Evolutionary conservation across 2,329 filamentous ascomycete species (phyloP).

Genomic region (Alternaria conjuncta): DNA sequence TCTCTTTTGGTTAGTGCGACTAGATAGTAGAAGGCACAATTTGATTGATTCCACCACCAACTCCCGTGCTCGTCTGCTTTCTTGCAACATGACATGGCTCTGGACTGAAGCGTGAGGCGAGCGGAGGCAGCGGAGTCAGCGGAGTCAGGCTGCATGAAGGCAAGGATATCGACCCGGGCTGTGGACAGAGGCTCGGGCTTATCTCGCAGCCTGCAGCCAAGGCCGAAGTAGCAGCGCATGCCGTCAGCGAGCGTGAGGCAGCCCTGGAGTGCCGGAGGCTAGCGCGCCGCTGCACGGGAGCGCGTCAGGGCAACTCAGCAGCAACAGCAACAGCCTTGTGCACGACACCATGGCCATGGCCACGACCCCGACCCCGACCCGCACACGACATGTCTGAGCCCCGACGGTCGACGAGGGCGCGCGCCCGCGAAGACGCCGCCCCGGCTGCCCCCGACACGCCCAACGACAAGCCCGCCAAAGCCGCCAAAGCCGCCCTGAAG

Average conservation of each 20-base stretch:
- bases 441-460: slow-evolving; percentile 32
- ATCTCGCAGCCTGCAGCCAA: background rate
- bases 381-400: slow-evolving; percentile 42
- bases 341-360: slow-evolving; percentile 1
- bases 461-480: slow-evolving; percentile 27
- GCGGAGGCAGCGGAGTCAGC: background rate
- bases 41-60: background rate
- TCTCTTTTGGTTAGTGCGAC: background rate
- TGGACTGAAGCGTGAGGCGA: background rate
- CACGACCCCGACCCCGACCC: background rate
- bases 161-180: background rate
- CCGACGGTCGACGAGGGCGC: slow-evolving; percentile 45
- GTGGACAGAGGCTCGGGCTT: background rate
- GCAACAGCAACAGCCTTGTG: background rate
- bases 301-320: slow-evolving; percentile 3
- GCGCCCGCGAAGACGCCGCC: slow-evolving; percentile 43
- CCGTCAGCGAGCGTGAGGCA: background rate
- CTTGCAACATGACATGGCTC: background rate
- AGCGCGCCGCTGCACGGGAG: slow-evolving; percentile 1
- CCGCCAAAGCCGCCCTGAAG: slow-evolving; percentile 38
- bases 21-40: background rate
- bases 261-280: background rate
- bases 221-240: background rate
- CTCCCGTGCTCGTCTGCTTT: background rate
- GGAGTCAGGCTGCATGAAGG: background rate